Conservation (phyloP, 2,329 filamentous ascomycete species). For the Hypoxylon sp. region DNA sequence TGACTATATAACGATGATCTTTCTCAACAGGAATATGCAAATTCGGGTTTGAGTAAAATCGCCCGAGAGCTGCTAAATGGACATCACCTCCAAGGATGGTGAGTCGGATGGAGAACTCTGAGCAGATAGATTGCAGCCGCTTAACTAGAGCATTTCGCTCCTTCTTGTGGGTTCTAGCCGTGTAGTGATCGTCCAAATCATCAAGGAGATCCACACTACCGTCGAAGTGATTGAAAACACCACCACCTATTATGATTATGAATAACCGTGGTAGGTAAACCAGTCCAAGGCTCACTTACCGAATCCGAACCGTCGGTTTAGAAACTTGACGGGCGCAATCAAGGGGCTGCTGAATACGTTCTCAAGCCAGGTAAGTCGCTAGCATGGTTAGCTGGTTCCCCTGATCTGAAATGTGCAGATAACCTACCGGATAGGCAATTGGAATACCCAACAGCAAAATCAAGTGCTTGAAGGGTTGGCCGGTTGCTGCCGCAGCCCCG, state of each 20-base stretch:
- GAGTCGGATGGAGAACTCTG: constrained; percentile 88
- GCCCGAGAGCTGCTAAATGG: constrained; percentile 89
- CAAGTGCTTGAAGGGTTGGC: constrained; percentile 87
- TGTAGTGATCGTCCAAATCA: constrained; percentile 96
- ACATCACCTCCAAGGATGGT: constrained; percentile 96
- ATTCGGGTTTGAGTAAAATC: constrained; percentile 93
- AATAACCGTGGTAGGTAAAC: constrained; percentile 6
- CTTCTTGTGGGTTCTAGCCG: constrained; percentile 89
- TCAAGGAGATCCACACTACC: constrained; percentile 93
- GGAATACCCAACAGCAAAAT: constrained; percentile 90
- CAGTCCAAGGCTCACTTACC: constrained; percentile 55
- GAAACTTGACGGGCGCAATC: constrained; percentile 88
- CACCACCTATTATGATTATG: constrained; percentile 68
- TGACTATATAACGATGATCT: constrained; percentile 95
- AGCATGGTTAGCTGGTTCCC: constrained; percentile 30
- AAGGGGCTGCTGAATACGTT: constrained; percentile 90
- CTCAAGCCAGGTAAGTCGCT: constrained; percentile 95
- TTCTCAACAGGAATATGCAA: constrained; percentile 81
- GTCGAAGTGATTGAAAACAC: constrained; percentile 94
- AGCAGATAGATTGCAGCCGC: constrained; percentile 85
- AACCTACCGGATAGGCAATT: constrained; percentile 81
- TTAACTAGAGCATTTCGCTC: constrained; percentile 86
- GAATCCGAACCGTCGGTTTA: constrained; percentile 91
- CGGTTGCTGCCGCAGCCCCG: constrained; percentile 72
- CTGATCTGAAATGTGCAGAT: constrained; percentile 58